Evolutionary conservation across 2,329 filamentous ascomycete species (phyloP).

Genomic region (Ploettnerulaceae sp.): DNA sequence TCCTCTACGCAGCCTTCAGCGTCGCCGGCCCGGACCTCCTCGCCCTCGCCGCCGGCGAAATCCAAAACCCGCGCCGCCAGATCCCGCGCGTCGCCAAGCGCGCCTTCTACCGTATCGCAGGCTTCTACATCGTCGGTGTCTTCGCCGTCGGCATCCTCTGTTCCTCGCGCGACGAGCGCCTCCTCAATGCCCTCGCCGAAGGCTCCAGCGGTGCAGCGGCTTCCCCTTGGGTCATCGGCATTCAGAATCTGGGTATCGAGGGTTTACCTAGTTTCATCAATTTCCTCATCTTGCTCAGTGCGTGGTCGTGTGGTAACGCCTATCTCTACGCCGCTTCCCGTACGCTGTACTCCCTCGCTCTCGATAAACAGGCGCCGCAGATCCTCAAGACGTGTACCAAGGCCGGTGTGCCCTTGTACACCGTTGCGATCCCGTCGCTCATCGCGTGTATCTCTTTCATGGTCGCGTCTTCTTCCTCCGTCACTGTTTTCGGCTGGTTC

Average conservation of each 20-base stretch:
- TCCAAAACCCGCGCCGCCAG: conserved; percentile 11
- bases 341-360: conserved; percentile 9
- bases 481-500: conserved; percentile 10
- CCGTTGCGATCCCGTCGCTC: conserved; percentile 2
- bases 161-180: conserved; percentile 4
- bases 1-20: conserved; percentile 10
- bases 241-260: conserved; percentile 7
- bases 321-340: conserved; percentile 13
- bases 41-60: conserved; percentile 9
- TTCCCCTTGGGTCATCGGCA: conserved; percentile 7
- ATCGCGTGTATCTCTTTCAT: conserved; percentile 9
- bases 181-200: conserved; percentile 2
- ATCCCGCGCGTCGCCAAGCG: conserved; percentile 9
- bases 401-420: conserved; percentile 5
- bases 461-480: conserved; percentile 5
- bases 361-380: conserved; percentile 7
- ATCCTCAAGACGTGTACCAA: conserved; percentile 12
- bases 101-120: conserved; percentile 11
- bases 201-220: conserved; percentile 5
- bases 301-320: conserved; percentile 11
- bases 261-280: conserved; percentile 6
- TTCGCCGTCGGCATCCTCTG: conserved; percentile 9
- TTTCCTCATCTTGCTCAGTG: conserved; percentile 7
- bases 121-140: conserved; percentile 11
- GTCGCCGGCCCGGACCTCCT: conserved; percentile 10